A percentile compares a stretch with the other conserved stretches of the same genome.
Evolutionary conservation across 169 alveolate species (phyloP).

Genomic region (Pseudocohnilembus persalinus): DNA sequence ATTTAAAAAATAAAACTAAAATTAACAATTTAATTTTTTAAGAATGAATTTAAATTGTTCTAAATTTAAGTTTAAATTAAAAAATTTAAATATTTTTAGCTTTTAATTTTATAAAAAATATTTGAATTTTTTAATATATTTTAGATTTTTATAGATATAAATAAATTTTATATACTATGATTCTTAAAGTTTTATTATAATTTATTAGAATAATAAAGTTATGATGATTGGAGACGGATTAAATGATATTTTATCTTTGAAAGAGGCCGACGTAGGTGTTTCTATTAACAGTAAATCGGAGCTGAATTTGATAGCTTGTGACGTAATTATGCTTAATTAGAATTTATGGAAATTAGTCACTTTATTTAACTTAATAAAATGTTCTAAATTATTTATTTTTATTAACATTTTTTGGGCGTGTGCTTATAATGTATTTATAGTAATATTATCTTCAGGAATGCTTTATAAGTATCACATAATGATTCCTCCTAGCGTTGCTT

Average conservation of each 20-base stretch:
- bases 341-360: constrained; percentile 32
- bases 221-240: constrained; percentile 55
- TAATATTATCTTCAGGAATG: constrained; percentile 43
- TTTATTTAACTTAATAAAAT: constrained; percentile 22
- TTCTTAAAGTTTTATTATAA: no score
- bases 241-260: constrained; percentile 37
- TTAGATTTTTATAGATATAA: no score
- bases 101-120: no score
- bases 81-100: no score
- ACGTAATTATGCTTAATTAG: constrained; percentile 27
- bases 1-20: no score
- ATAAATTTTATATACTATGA: no score
- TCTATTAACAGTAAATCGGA: constrained; percentile 42
- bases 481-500: constrained; percentile 33
- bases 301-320: constrained; percentile 38
- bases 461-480: constrained; percentile 21
- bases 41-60: no score
- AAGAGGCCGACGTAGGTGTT: constrained; percentile 45
- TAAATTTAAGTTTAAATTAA: no score
- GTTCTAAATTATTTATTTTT: constrained; percentile 10
- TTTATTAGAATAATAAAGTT: constrained; percentile 24
- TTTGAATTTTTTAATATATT: no score
- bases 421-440: constrained; percentile 31
- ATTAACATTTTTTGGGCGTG: constrained; percentile 35
- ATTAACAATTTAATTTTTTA: no score